phyloP scores from a whole-genome alignment of 2,329 filamentous ascomycete genomes.

The Talaromyces amestolkiae region DNA sequence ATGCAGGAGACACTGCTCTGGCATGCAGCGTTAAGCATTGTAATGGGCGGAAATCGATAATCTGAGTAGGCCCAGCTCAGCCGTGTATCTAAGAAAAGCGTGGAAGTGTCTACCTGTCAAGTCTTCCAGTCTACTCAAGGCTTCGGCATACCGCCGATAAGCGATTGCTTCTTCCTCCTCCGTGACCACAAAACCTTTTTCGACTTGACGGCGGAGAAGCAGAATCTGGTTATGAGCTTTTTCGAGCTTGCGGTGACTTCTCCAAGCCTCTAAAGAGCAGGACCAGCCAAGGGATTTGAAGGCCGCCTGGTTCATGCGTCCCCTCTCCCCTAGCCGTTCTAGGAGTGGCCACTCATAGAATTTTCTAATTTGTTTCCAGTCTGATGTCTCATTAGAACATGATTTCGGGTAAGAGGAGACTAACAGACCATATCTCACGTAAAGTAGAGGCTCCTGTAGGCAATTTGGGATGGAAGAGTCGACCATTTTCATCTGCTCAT shows the following conservation, averaged over 20 bases:
- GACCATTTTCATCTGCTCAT: not conserved
- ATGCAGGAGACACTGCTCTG: not conserved
- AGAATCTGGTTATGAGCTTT: slow-evolving; percentile 4
- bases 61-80: not conserved
- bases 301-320: not conserved
- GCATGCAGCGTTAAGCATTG: not conserved
- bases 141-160: not conserved
- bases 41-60: not conserved
- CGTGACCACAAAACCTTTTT: not conserved
- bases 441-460: not conserved
- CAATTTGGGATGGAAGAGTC: not conserved
- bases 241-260: not conserved
- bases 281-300: not conserved
- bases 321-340: not conserved
- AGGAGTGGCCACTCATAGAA: slow-evolving; percentile 8
- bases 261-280: not conserved
- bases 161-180: not conserved
- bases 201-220: not conserved
- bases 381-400: slow-evolving; percentile 2
- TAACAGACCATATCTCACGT: not conserved
- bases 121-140: slow-evolving; percentile 4
- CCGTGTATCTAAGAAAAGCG: not conserved
- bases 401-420: not conserved
- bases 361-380: slow-evolving; percentile 5
- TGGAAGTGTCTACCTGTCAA: slow-evolving; percentile 8